A percentile compares a stretch with the other conserved stretches of the same genome.
phyloP scores from a whole-genome alignment of 2,329 filamentous ascomycete species.

The Mycosphaerella sp. region DNA sequence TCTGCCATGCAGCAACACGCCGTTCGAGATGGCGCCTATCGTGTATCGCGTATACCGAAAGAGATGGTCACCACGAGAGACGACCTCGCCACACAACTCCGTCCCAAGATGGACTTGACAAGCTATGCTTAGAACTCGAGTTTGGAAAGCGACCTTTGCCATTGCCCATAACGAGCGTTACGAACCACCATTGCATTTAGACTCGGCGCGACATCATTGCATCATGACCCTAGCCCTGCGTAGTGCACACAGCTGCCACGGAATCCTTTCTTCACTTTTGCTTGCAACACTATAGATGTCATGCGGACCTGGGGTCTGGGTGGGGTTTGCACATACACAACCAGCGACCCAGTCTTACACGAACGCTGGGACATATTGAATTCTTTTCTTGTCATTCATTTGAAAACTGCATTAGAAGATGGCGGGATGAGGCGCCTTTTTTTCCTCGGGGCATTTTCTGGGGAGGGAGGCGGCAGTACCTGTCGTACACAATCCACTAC shows the following conservation, averaged over 20 bases:
- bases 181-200: conserved; percentile 8
- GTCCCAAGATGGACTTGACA: conserved; percentile 38
- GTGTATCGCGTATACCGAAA: conserved; percentile 74
- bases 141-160: conserved; percentile 3
- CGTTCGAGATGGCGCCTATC: conserved; percentile 75
- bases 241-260: conserved; percentile 6
- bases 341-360: background rate
- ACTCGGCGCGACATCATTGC: conserved; percentile 7
- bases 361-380: background rate
- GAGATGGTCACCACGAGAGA: conserved; percentile 73
- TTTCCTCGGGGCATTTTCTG: background rate
- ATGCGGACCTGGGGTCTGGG: background rate
- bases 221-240: conserved; percentile 5
- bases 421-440: background rate
- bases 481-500: background rate
- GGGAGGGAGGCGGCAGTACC: background rate
- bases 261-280: background rate
- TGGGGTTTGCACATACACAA: background rate
- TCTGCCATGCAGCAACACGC: conserved; percentile 63
- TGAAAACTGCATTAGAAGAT: background rate
- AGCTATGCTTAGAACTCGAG: conserved; percentile 15
- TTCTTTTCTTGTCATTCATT: background rate
- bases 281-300: background rate
- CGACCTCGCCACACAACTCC: conserved; percentile 55
- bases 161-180: conserved; percentile 7